These are phyloP conservation scores for Coemansia sp. DNA, from an alignment of 192 early-diverging fungal genomes.

Conservation along the genomic window DNA sequence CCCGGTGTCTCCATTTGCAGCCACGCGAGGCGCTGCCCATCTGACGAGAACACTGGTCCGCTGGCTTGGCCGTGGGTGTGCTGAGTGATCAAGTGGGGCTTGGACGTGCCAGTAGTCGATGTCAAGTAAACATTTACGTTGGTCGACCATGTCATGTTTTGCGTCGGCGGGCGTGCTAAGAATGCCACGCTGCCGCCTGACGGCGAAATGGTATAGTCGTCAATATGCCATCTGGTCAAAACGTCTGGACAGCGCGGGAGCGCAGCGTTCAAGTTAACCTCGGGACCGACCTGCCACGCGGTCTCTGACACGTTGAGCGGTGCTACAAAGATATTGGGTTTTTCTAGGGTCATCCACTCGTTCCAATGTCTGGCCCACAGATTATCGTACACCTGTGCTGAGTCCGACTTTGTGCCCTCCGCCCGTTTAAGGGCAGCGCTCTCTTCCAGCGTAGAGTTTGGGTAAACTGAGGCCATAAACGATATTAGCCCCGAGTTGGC, in stretches of 20 bases:
- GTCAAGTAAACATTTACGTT: conserved; percentile 68
- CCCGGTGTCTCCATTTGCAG: conserved; percentile 72
- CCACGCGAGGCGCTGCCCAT: conserved; percentile 67
- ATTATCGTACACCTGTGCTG: conserved; percentile 64
- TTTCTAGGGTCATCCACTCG: conserved; percentile 61
- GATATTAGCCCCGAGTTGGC: conserved; percentile 17
- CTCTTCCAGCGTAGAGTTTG: conserved; percentile 52
- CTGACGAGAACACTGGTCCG: conserved; percentile 63
- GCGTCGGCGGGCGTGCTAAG: conserved; percentile 60
- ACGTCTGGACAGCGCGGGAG: conserved; percentile 60
- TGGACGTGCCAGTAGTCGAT: conserved; percentile 42
- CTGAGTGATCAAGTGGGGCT: conserved; percentile 49
- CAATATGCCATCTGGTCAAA: conserved; percentile 56
- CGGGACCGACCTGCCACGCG: conserved; percentile 38
- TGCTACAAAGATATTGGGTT: conserved; percentile 63
- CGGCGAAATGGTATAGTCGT: conserved; percentile 67
- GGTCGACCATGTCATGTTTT: conserved; percentile 71
- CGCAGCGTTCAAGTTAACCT: conserved; percentile 18
- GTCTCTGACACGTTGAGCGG: conserved; percentile 39
- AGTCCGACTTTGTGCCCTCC: conserved; percentile 49
- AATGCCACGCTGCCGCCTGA: conserved; percentile 69
- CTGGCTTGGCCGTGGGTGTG: conserved; percentile 62
- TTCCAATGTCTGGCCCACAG: conserved; percentile 83
- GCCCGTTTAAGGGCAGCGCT: conserved; percentile 57
- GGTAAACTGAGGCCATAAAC: conserved; percentile 34